phyloP scores from a whole-genome alignment of 2,329 filamentous ascomycete genomes.

The Paraphoma chrysanthemicola region DNA sequence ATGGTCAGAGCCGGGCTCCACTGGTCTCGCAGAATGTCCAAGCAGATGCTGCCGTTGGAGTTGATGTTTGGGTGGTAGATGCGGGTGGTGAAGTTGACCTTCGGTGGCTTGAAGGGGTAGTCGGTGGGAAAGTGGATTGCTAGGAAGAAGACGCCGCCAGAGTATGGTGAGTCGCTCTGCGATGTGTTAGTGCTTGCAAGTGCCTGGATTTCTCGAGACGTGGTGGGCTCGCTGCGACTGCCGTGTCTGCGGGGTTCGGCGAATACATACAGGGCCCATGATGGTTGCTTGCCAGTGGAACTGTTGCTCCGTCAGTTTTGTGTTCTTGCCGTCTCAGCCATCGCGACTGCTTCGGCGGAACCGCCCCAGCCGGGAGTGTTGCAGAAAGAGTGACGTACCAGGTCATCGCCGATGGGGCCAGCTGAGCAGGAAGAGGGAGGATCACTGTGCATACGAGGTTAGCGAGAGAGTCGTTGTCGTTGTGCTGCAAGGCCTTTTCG shows the following conservation, averaged over 20 bases:
- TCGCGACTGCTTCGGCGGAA: constrained; percentile 21
- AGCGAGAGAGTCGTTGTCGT: constrained; percentile 28
- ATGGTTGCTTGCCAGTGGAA: constrained; percentile 99
- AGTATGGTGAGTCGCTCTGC: constrained; percentile 94
- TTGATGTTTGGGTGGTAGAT: constrained; percentile 99
- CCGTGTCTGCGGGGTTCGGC: constrained; percentile 7
- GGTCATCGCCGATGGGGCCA: constrained; percentile 93
- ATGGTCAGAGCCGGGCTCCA: constrained; percentile 99
- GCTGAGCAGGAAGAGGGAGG: constrained; percentile 98
- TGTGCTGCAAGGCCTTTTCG: constrained; percentile 16
- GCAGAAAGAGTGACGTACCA: constrained; percentile 71
- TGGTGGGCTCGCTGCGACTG: constrained; percentile 7
- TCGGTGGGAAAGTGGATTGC: constrained; percentile 99
- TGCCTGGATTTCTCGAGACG: constrained; percentile 1
- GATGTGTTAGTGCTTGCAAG: constrained; percentile 36
- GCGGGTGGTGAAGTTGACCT: constrained; percentile 99
- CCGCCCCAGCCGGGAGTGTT: constrained; percentile 37
- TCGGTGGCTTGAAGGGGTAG: constrained; percentile 99
- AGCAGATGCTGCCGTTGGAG: constrained; percentile 98
- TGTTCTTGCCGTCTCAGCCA: constrained; percentile 17
- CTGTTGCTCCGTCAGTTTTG: constrained; percentile 59
- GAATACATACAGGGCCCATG: constrained; percentile 90
- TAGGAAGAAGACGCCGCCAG: constrained; percentile 98
- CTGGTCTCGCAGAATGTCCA: constrained; percentile 98
- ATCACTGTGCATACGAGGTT: constrained; percentile 68